A percentile compares a stretch with the other conserved stretches of the same genome.
These are phyloP conservation scores for Fraxinus quadrangulata DNA, from an alignment of 257 asterid species.

Conservation along the genomic window DNA sequence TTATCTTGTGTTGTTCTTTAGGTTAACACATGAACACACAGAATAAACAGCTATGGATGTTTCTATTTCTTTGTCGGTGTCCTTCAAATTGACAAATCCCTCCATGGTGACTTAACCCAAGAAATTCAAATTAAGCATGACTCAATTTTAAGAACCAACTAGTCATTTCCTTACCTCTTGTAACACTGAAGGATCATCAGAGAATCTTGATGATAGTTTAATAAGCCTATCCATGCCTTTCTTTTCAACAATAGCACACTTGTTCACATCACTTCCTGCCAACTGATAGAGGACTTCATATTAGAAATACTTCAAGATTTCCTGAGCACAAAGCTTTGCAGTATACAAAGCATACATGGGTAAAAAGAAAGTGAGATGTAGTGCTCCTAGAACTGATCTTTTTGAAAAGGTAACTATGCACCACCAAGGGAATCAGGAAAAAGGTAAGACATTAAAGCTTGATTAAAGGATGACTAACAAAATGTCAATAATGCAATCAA, in stretches of 20 bases:
- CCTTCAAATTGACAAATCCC: background rate
- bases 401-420: conserved; percentile 1
- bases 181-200: conserved; percentile 72
- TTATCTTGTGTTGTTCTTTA: no score
- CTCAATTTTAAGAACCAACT: background rate
- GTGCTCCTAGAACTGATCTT: background rate
- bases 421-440: background rate
- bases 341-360: background rate
- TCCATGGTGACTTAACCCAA: conserved; percentile 5
- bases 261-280: conserved; percentile 95
- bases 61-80: background rate
- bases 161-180: conserved; percentile 63
- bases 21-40: background rate
- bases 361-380: background rate
- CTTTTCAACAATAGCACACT: conserved; percentile 73
- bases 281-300: conserved; percentile 48
- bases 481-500: background rate
- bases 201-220: conserved; percentile 68
- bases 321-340: conserved; percentile 4
- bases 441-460: background rate
- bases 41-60: background rate
- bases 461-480: background rate
- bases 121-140: background rate
- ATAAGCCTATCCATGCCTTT: conserved; percentile 75
- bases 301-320: conserved; percentile 24